Evolutionary conservation across 148 eudicot species (phyloP), one percentile per base, ranked within the genome.

Genomic region (Suaeda aralocaspica): DNA sequence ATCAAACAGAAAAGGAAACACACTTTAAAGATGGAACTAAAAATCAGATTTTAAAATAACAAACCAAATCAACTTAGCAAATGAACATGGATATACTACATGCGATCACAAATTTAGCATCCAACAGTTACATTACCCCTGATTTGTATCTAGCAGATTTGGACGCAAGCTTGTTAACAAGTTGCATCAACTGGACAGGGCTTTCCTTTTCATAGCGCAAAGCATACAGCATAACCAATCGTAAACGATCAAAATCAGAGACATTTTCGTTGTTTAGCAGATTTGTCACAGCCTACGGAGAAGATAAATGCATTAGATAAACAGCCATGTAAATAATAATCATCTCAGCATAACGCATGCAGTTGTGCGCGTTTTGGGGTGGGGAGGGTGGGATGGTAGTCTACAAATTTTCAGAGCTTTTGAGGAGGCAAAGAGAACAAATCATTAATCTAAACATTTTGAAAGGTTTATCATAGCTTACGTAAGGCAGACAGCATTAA

Each of bases 131-230:
- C 68, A 78, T 87, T 85, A 93, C 98, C 95, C 98, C 96, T 68
- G 95, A 84, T 83, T 93, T 93, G 81, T 93, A 90, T 79, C 90
- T 90, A 29, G 98, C 87, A 77, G 92, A 88, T 58, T 81, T 84
- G 28, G 98, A 79, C 46, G 98, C 89, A 80, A 93, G 78, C 82
- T 88, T 93, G 74, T 93, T 93, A 77, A 93, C 88, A 67, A 93
- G 84, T 78, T 93, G 98, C 98, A 93, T 93, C 72, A 93, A 73
- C 77, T 90, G 95, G 72, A 93, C 87, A n/a, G 98, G 96, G 72
- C 92, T 93, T 72, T 93, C 98, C 80, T 93, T 93, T 84, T 93
- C 98, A 82, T 93, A 93, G 52, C 98, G 96, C 82, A 93, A 77
- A 57, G 98, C 98, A 82, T 93, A 93, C 66, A 93, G 69, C 96